Evolutionary conservation across 805 yeast genomes (phyloP).

Genomic region (Torulaspora quercuum): DNA sequence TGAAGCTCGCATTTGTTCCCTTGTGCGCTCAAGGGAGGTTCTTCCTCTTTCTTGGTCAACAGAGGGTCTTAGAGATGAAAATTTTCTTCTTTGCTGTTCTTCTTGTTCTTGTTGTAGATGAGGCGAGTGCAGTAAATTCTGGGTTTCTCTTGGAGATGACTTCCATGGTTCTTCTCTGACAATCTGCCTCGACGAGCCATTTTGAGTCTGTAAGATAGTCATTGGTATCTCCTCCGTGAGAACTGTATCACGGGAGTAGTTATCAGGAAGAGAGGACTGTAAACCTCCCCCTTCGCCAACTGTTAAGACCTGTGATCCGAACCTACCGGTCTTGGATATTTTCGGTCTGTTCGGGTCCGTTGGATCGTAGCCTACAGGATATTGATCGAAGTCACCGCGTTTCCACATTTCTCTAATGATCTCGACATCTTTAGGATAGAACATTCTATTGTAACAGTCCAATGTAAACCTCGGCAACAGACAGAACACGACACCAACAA

Average conservation of each 20-base stretch:
- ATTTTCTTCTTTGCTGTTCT: constrained; percentile 4
- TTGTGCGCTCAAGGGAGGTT: constrained; percentile 40
- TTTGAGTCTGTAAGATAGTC: constrained; percentile 26
- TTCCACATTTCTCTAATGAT: constrained; percentile 67
- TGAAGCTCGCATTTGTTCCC: constrained; percentile 37
- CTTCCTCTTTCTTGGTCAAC: constrained; percentile 17
- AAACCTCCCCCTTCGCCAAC: constrained; percentile 32
- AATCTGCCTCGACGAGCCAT: constrained; percentile 33
- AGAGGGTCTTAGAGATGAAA: constrained; percentile 13
- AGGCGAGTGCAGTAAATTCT: constrained; percentile 28
- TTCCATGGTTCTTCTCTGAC: constrained; percentile 23
- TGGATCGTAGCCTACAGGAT: constrained; percentile 70
- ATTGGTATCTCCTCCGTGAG: constrained; percentile 42
- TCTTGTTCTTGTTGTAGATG: constrained; percentile 10
- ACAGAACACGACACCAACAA: constrained; percentile 62
- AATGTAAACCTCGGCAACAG: constrained; percentile 63
- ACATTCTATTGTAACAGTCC: constrained; percentile 53
- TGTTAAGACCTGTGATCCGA: constrained; percentile 36
- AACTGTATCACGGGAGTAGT: constrained; percentile 31
- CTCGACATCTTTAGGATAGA: constrained; percentile 64
- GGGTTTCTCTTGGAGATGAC: constrained; percentile 30
- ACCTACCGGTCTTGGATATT: constrained; percentile 43
- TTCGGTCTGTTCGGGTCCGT: constrained; percentile 67
- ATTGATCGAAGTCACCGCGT: constrained; percentile 63
- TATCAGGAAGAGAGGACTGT: constrained; percentile 13